Conservation (phyloP, 2,329 filamentous ascomycete species). For the Clarireedia sp. region DNA sequence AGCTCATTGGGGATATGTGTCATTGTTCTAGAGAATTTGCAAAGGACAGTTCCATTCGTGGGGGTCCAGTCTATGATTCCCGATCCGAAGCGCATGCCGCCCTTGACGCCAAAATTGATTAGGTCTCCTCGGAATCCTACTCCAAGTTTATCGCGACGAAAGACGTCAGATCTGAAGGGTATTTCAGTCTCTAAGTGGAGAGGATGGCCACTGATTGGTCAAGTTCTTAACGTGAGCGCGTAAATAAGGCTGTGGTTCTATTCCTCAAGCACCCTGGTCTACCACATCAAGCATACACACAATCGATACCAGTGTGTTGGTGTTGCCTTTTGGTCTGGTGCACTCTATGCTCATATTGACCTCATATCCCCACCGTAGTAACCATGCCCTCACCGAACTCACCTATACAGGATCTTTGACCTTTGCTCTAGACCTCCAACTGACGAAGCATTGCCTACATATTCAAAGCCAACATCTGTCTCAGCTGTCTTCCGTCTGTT, state of each 20-base stretch:
- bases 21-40: too few relatives aligned
- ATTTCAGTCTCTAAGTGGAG: not conserved
- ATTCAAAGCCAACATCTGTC: not conserved
- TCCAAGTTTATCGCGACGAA: not conserved
- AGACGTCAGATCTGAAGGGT: not conserved
- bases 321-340: not conserved
- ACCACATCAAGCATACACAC: not conserved
- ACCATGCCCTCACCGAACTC: not conserved
- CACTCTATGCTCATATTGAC: not conserved
- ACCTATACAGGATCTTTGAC: not conserved
- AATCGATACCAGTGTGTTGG: not conserved
- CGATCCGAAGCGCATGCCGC: too few relatives aligned
- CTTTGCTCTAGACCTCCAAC: conserved; percentile 1
- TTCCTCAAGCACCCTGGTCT: not conserved
- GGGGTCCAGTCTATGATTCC: too few relatives aligned
- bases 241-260: conserved; percentile 1
- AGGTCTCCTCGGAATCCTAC: not conserved
- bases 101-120: too few relatives aligned
- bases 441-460: not conserved
- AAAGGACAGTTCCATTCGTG: too few relatives aligned
- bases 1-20: too few relatives aligned
- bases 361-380: not conserved
- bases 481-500: not conserved
- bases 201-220: not conserved
- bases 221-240: not conserved